These are phyloP conservation scores for Castanea sativa DNA, from an alignment of 306 rosid species.

Conservation along the genomic window DNA sequence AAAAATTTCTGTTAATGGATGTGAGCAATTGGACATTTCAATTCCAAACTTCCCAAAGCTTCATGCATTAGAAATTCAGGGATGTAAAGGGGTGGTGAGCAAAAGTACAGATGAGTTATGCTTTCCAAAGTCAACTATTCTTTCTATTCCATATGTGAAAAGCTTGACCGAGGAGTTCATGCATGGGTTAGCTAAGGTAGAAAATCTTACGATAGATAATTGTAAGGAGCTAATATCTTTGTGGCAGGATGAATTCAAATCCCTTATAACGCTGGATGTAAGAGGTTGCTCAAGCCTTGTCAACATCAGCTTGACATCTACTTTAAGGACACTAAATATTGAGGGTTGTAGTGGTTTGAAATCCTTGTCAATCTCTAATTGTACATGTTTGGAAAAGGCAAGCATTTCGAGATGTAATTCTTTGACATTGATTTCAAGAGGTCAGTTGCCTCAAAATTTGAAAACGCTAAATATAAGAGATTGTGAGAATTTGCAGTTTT, in stretches of 20 bases:
- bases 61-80: not conserved
- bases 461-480: accelerated
- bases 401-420: not conserved
- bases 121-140: not conserved
- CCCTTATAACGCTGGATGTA: no score
- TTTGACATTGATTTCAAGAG: not conserved
- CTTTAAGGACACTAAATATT: no score
- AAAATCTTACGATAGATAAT: not conserved
- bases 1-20: not conserved
- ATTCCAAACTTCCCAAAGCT: not conserved
- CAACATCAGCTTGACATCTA: no score
- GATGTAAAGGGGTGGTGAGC: not conserved
- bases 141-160: not conserved
- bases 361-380: not conserved
- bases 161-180: not conserved
- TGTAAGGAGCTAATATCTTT: not conserved
- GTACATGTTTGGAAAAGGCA: not conserved
- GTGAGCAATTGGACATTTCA: not conserved
- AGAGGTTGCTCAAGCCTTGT: no score
- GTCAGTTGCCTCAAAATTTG: constrained; percentile 6
- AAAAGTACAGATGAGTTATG: not conserved
- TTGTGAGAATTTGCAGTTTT: not conserved
- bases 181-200: not conserved
- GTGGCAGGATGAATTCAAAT: not conserved
- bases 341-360: not conserved